A percentile compares a stretch with the other conserved stretches of the same genome.
phyloP scores from a whole-genome alignment of 148 eudicot species.

The Fallopia convolvulus region DNA sequence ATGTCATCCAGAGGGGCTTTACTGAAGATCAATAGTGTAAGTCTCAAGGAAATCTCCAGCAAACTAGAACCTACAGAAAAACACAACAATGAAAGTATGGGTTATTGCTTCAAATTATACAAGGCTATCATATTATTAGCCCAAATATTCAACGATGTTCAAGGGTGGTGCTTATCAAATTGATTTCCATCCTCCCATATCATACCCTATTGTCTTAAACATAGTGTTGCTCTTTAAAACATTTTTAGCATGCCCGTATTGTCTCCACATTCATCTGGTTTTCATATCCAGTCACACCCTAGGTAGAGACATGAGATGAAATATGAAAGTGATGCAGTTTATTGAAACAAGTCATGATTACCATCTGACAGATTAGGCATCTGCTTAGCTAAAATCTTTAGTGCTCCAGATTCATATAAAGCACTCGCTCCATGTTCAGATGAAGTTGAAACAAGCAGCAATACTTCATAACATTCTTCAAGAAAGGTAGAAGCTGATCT shows the following conservation, averaged over 20 bases:
- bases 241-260: not conserved
- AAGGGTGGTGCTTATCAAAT: not conserved
- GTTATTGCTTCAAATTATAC: not conserved
- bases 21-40: constrained; percentile 45
- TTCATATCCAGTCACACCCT: not conserved
- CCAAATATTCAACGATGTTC: not conserved
- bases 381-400: constrained; percentile 47
- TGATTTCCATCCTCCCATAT: not conserved
- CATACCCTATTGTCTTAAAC: not conserved
- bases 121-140: not conserved
- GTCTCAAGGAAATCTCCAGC: constrained; percentile 51
- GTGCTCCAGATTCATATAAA: constrained; percentile 50
- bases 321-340: not conserved
- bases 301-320: not conserved
- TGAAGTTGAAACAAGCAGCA: constrained; percentile 43
- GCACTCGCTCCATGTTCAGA: constrained; percentile 39
- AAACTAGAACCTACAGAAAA: constrained; percentile 46
- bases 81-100: not conserved
- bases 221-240: not conserved
- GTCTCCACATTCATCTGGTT: not conserved
- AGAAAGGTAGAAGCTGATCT: constrained; percentile 36
- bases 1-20: constrained; percentile 40
- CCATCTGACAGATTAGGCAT: constrained; percentile 58
- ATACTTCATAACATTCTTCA: constrained; percentile 65
- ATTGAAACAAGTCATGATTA: constrained; percentile 14